Conservation (phyloP, 2,329 filamentous ascomycete species). For the Pseudogymnoascus sp. region DNA sequence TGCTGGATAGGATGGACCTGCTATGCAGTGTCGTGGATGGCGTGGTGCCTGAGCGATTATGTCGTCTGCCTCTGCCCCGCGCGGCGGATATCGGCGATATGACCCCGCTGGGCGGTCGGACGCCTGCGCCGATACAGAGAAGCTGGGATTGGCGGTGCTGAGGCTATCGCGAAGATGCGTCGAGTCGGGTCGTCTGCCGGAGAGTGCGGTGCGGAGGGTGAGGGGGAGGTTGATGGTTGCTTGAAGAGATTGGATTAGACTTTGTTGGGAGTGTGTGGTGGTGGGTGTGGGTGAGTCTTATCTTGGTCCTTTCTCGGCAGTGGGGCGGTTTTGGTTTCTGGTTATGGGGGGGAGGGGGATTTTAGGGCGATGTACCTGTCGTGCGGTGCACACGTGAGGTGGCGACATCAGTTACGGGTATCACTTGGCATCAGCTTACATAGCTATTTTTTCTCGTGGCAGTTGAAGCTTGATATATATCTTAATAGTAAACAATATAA, state of each 20-base stretch:
- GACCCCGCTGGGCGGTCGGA: background rate
- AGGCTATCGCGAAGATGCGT: background rate
- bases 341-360: background rate
- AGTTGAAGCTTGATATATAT: background rate
- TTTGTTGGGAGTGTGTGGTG: background rate
- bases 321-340: background rate
- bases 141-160: background rate
- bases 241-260: constrained; percentile 2
- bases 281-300: constrained; percentile 5
- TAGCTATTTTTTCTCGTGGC: background rate
- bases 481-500: background rate
- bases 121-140: background rate
- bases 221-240: background rate
- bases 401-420: background rate
- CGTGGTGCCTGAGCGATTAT: background rate
- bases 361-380: background rate
- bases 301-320: constrained; percentile 4
- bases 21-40: background rate
- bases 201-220: background rate
- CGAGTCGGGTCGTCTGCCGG: background rate
- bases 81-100: constrained; percentile 1
- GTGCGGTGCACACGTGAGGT: constrained; percentile 2
- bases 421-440: background rate
- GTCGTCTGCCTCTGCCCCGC: background rate
- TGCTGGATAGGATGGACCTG: too few species aligned